Percentiles rank a stretch among this genome's conserved stretches.
phyloP scores from a whole-genome alignment of 805 yeast species.

The Schwanniomyces yamadae region DNA sequence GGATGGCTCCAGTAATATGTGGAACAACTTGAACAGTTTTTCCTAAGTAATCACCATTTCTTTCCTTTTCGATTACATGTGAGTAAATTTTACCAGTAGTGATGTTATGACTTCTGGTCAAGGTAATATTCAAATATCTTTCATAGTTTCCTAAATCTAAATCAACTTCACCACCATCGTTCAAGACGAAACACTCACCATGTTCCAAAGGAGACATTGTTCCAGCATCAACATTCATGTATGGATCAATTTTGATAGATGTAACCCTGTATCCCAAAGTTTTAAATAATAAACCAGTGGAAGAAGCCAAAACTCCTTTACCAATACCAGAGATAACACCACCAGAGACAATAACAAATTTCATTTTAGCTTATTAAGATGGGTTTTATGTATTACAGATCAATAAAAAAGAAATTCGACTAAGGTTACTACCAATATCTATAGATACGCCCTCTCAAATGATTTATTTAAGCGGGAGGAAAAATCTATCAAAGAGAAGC shows the following conservation, averaged over 20 bases:
- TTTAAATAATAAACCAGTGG: slow-evolving; percentile 92
- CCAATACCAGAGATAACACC: slow-evolving; percentile 99
- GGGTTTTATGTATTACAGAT: slow-evolving; percentile 2
- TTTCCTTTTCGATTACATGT: slow-evolving; percentile 88
- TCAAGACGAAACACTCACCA: slow-evolving; percentile 96
- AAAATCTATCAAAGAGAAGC: slow-evolving; percentile 17
- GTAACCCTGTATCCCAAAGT: slow-evolving; percentile 94
- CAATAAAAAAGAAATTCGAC: slow-evolving; percentile 1
- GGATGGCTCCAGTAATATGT: slow-evolving; percentile 94
- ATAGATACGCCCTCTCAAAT: slow-evolving; percentile 43
- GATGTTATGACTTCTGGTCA: slow-evolving; percentile 92
- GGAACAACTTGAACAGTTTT: slow-evolving; percentile 99
- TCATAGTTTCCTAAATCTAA: slow-evolving; percentile 97
- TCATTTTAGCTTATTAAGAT: slow-evolving; percentile 50
- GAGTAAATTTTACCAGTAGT: slow-evolving; percentile 98
- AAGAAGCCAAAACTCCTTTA: slow-evolving; percentile 96
- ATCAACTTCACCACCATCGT: slow-evolving; percentile 99
- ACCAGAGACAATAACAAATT: slow-evolving; percentile 98
- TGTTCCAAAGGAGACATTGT: slow-evolving; percentile 99
- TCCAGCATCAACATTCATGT: slow-evolving; percentile 99
- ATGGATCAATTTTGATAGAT: slow-evolving; percentile 97
- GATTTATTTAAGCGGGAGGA: slow-evolving; percentile 47
- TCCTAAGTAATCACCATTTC: slow-evolving; percentile 96
- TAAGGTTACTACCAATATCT: slow-evolving; percentile 1
- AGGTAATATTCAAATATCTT: slow-evolving; percentile 89